Evolutionary conservation across 192 early-diverging fungal genomes (phyloP).

Genomic region (Podila epigama): DNA sequence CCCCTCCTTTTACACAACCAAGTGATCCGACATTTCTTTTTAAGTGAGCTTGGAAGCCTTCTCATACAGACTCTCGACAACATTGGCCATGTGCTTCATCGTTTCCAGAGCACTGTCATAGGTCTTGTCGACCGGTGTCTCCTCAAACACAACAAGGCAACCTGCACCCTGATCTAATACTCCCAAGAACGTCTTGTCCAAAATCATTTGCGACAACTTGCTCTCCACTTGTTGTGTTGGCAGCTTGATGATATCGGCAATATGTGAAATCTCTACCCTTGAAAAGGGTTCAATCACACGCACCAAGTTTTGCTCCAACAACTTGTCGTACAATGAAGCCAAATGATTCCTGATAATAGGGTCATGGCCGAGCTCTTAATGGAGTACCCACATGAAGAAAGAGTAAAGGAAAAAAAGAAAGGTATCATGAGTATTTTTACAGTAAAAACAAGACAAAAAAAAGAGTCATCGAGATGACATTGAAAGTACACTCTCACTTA

Average conservation of each 20-base stretch:
- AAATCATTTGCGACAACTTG: slow-evolving; percentile 99
- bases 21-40: background rate
- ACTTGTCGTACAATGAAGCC: slow-evolving; percentile 91
- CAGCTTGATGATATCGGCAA: slow-evolving; percentile 92
- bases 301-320: slow-evolving; percentile 96
- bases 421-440: too few species aligned
- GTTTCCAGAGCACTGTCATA: slow-evolving; percentile 94
- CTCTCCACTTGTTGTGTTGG: slow-evolving; percentile 93
- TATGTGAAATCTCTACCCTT: slow-evolving; percentile 94
- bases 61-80: slow-evolving; percentile 94
- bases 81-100: slow-evolving; percentile 95
- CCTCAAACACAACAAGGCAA: slow-evolving; percentile 94
- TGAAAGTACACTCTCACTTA: slow-evolving; percentile 33
- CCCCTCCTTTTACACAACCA: too few species aligned
- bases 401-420: background rate
- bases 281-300: slow-evolving; percentile 99
- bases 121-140: slow-evolving; percentile 86
- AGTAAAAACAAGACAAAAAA: background rate
- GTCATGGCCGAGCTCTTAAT: slow-evolving; percentile 85
- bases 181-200: slow-evolving; percentile 95
- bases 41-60: slow-evolving; percentile 69
- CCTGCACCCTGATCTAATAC: slow-evolving; percentile 98
- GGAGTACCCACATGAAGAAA: too few species aligned
- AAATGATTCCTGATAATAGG: slow-evolving; percentile 94
- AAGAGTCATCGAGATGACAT: too few species aligned